Percentiles rank a stretch among this genome's conserved stretches.
phyloP scores from a whole-genome alignment of 495 filamentous ascomycete species.

The Immersiella caudata region DNA sequence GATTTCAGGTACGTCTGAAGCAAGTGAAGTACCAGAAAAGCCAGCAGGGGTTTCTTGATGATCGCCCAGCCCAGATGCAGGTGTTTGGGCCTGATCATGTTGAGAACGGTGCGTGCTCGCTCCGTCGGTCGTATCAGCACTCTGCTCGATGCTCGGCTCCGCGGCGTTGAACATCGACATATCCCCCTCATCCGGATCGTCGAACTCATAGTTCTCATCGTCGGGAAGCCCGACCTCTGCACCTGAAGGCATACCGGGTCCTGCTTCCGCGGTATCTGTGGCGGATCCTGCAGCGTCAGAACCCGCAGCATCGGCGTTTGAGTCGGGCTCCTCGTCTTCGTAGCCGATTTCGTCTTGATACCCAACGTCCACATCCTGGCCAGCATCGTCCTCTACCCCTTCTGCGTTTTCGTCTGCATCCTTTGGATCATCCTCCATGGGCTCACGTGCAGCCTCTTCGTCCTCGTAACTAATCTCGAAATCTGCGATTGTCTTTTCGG shows the following conservation, averaged over 20 bases:
- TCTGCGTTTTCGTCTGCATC: conserved; percentile 26
- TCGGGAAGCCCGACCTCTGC: not conserved
- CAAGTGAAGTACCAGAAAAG: not conserved
- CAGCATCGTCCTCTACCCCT: conserved; percentile 27
- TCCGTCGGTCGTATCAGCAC: not conserved
- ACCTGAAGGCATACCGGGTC: not conserved
- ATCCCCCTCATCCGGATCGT: not conserved
- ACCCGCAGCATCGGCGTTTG: not conserved
- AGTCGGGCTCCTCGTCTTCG: conserved; percentile 32
- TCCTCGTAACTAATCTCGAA: conserved; percentile 32
- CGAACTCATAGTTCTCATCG: not conserved
- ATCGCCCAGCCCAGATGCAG: conserved; percentile 4
- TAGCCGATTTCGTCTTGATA: conserved; percentile 39
- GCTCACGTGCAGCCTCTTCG: conserved; percentile 17
- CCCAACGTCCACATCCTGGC: conserved; percentile 24
- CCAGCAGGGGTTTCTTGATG: conserved; percentile 6
- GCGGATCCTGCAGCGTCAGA: not conserved
- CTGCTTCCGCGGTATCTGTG: not conserved
- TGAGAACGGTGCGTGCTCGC: conserved; percentile 6
- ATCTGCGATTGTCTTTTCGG: conserved; percentile 1
- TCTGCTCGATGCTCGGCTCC: not conserved
- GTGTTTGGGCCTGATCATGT: not conserved
- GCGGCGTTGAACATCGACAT: not conserved
- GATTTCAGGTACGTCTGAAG: conserved; percentile 40
- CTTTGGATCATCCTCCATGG: not conserved